These are phyloP conservation scores for Licmophora abbreviata DNA, from an alignment of 108 stramenopile genomes.

Conservation along the genomic window DNA sequence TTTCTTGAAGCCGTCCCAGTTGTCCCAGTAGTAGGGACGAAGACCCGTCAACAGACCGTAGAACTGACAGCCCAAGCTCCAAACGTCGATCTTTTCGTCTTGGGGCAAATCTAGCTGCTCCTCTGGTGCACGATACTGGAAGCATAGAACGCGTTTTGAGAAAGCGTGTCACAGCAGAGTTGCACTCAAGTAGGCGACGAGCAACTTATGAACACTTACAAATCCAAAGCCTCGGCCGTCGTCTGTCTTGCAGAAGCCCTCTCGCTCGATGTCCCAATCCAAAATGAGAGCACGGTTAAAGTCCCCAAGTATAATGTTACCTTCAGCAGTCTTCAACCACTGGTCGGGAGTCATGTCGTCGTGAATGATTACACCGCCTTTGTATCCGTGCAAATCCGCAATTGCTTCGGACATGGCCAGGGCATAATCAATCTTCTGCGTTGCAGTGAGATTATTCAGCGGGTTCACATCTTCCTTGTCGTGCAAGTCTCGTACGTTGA, in stretches of 20 bases:
- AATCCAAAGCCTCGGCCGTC: background rate
- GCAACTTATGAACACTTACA: conserved; percentile 2
- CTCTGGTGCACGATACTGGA: conserved; percentile 27
- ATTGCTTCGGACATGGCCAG: conserved; percentile 57
- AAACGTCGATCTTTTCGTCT: conserved; percentile 38
- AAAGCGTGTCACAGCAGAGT: background rate
- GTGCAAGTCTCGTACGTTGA: conserved; percentile 16
- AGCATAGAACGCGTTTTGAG: background rate
- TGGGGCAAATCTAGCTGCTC: conserved; percentile 19
- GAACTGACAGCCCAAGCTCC: conserved; percentile 37
- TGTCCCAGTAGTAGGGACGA: conserved; percentile 57
- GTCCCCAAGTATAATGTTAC: conserved; percentile 62
- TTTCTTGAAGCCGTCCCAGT: conserved; percentile 39
- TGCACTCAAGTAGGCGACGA: background rate
- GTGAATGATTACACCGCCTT: conserved; percentile 50
- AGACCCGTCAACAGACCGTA: conserved; percentile 41
- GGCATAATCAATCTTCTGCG: conserved; percentile 43
- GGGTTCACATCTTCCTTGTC: conserved; percentile 6
- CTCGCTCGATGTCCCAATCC: background rate
- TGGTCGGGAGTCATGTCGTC: conserved; percentile 47
- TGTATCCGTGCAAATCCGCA: conserved; percentile 54
- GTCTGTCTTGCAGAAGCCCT: background rate
- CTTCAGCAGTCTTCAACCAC: conserved; percentile 35
- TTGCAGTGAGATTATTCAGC: conserved; percentile 18
- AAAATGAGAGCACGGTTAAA: conserved; percentile 80